Base-by-base conservation (phyloP, 2,329 filamentous ascomycete species). In the Talaromyces marneffei region DNA sequence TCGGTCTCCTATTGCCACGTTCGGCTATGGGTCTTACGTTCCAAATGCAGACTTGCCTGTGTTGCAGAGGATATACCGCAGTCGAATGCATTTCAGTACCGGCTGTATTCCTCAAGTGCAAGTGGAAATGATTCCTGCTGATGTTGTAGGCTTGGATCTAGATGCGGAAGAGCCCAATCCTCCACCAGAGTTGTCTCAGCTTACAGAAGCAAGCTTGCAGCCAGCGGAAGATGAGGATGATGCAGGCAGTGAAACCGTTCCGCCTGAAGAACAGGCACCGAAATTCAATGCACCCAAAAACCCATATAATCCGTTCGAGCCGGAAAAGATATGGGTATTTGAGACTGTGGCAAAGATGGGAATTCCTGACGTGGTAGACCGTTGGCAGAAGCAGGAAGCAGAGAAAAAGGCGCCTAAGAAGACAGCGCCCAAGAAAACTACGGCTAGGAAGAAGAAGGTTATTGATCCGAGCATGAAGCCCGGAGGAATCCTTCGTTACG, bases 31-130 rank as follows among this genome's bases (percentile, higher is more conserved):
- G 20, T 77, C 64, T 62, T 74, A 55, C 66, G 74, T 67, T 16
- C 74, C 71, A 63, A 81, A 67, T 72, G 78, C 60, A 75, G 79
- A 50, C 82, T 86, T 71, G 69, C 78, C 61, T 5, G 74, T 90
- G 14, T 80, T 96, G 23, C 83, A 83, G 60, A 83, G 82, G 1
- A 86, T 97, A 8, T 86, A 87, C 58, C 86, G 82, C 4, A 84
- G 82, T 54, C 82, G 93, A 62, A 79, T 79, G 5, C 92, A 95
- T 73, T 83, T 85, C 46, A 87, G 84, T 57, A 92, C 88, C 0
- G 93, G 95, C 70, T 85, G 83, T 1, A 85, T 86, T 4, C 82
- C 86, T 1, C 93, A 97, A 71, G 73, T 97, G 9, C 87, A 93
- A 6, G 76, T 97, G 23, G 86, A 89, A 1, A 95, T 89, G 69